A percentile compares a stretch with the other conserved stretches of the same genome.
These are phyloP conservation scores for Phyllosticta capitalensis DNA, from an alignment of 2,329 filamentous ascomycete genomes.

Conservation along the genomic window DNA sequence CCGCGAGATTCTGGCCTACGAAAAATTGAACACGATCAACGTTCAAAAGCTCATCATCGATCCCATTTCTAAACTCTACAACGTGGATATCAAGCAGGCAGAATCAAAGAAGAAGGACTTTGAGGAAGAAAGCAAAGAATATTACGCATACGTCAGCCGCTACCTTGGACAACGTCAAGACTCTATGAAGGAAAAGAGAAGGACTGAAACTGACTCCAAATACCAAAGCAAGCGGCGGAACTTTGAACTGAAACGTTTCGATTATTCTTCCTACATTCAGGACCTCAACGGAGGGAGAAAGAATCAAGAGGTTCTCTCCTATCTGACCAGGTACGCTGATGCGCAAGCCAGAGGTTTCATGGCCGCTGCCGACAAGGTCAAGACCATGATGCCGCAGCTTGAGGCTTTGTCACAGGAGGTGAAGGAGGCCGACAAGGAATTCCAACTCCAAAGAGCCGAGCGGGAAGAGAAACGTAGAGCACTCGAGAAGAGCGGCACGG, in stretches of 20 bases:
- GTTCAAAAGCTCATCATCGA: constrained; percentile 93
- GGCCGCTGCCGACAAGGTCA: constrained; percentile 74
- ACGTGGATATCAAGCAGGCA: constrained; percentile 93
- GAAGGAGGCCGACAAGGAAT: constrained; percentile 90
- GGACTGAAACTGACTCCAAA: constrained; percentile 87
- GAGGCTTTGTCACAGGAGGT: constrained; percentile 84
- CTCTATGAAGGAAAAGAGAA: constrained; percentile 94
- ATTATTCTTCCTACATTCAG: constrained; percentile 98
- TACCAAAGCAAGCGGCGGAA: constrained; percentile 89
- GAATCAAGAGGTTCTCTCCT: constrained; percentile 90
- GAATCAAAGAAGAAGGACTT: constrained; percentile 96
- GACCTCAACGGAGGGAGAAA: constrained; percentile 98
- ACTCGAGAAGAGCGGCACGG: constrained; percentile 73
- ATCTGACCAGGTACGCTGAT: constrained; percentile 89
- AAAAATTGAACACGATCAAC: constrained; percentile 72
- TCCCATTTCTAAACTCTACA: constrained; percentile 82
- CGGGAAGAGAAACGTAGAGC: constrained; percentile 86
- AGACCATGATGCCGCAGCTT: constrained; percentile 75
- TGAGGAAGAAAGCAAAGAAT: constrained; percentile 97
- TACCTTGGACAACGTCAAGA: constrained; percentile 96
- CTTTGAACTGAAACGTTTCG: constrained; percentile 95
- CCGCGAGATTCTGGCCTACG: constrained; percentile 77
- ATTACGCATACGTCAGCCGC: constrained; percentile 87
- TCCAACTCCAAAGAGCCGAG: constrained; percentile 88
- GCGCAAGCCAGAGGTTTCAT: constrained; percentile 79